These are phyloP conservation scores for Cytospora schulzeri DNA, from an alignment of 2,329 filamentous ascomycete species.

Conservation along the genomic window DNA sequence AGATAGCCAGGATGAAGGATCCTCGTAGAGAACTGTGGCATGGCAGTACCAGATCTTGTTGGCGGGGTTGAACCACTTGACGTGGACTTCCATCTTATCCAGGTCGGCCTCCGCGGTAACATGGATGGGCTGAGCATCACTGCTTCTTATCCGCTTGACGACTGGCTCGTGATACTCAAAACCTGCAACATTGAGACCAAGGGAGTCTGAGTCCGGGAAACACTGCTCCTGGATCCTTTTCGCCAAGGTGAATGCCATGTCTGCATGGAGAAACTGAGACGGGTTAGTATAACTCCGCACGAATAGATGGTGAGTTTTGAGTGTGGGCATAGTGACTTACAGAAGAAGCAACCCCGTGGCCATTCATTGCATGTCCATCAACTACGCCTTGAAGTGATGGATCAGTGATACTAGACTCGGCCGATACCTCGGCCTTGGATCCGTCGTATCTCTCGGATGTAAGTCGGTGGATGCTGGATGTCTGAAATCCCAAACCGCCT, in stretches of 20 bases:
- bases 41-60: slow-evolving; percentile 2
- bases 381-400: neutral
- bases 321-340: neutral
- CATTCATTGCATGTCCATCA: slow-evolving; percentile 5
- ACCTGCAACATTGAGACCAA: neutral
- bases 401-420: neutral
- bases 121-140: neutral
- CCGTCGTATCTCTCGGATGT: neutral
- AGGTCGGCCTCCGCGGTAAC: neutral
- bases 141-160: neutral
- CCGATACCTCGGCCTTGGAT: neutral
- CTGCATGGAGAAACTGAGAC: slow-evolving; percentile 6
- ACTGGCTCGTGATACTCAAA: slow-evolving; percentile 1
- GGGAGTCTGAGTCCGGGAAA: neutral
- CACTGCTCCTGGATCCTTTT: neutral
- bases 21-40: slow-evolving; percentile 2
- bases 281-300: neutral
- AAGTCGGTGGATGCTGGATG: slow-evolving; percentile 10
- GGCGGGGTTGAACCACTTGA: slow-evolving; percentile 15
- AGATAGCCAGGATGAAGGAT: neutral
- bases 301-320: no score
- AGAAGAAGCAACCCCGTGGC: neutral
- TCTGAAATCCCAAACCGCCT: neutral
- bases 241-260: slow-evolving; percentile 1
- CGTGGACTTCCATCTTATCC: neutral